A percentile compares a stretch with the other conserved stretches of the same genome.
Conservation (phyloP, 2,329 filamentous ascomycete species). For the Hymenoscyphus scutula region DNA sequence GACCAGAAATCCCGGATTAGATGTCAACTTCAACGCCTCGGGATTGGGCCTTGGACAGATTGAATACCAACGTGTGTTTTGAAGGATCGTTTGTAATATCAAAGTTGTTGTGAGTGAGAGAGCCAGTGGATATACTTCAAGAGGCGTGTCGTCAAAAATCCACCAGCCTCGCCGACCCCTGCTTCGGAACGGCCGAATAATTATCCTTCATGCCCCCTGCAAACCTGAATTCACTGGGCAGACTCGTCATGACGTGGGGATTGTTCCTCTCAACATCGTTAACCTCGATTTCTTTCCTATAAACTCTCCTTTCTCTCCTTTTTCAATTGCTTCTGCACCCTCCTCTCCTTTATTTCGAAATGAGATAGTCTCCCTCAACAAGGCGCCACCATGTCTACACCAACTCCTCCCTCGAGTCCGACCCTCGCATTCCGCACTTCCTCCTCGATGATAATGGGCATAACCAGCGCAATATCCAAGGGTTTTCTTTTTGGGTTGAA, state of each 20-base stretch:
- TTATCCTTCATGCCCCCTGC: background rate
- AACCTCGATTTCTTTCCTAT: background rate
- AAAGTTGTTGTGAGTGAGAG: background rate
- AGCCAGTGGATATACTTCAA: background rate
- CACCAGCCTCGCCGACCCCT: background rate
- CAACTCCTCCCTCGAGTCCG: constrained; percentile 20
- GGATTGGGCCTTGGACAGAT: background rate
- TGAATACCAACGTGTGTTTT: background rate
- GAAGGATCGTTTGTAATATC: background rate
- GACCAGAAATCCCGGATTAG: no score
- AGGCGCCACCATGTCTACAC: constrained; percentile 19
- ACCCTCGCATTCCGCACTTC: constrained; percentile 65
- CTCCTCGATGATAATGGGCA: constrained; percentile 73
- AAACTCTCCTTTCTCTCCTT: background rate
- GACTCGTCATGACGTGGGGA: background rate
- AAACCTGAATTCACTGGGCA: no score
- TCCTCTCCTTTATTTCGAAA: constrained; percentile 8
- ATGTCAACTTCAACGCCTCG: no score
- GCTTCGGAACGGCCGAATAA: background rate
- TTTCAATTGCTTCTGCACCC: background rate
- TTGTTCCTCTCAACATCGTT: background rate
- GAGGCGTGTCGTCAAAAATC: background rate
- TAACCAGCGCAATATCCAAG: constrained; percentile 68
- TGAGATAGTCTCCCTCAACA: constrained; percentile 13
- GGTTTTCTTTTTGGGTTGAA: constrained; percentile 75